Conservation (phyloP, 2,329 filamentous ascomycete genomes). For the Curvularia verruculosa region DNA sequence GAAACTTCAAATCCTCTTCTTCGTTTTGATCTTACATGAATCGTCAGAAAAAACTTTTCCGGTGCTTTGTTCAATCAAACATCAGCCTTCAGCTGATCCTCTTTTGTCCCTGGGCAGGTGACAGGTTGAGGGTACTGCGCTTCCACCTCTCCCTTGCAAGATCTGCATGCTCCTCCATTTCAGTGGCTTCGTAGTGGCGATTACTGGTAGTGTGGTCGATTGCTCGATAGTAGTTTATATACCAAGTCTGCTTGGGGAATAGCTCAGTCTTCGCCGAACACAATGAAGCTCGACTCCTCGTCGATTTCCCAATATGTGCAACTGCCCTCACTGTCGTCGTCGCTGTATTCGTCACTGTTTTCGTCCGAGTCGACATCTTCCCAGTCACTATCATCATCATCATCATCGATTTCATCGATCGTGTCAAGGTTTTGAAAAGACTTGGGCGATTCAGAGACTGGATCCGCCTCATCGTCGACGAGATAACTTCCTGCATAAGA, state of each 20-base stretch:
- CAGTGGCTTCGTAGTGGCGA: background rate
- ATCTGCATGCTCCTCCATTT: background rate
- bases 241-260: background rate
- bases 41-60: background rate
- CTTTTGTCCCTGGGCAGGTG: background rate
- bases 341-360: conserved; percentile 14
- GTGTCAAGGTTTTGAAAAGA: conserved; percentile 5
- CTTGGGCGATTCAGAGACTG: background rate
- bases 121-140: background rate
- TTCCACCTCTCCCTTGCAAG: background rate
- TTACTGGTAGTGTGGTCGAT: background rate
- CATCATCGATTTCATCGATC: conserved; percentile 14
- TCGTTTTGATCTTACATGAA: background rate
- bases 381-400: conserved; percentile 32
- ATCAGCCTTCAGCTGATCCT: background rate
- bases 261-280: conserved; percentile 31
- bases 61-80: background rate
- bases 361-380: conserved; percentile 25
- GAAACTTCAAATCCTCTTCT: background rate
- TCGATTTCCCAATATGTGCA: conserved; percentile 24
- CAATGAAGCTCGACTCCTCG: conserved; percentile 29
- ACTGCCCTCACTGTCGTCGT: conserved; percentile 21
- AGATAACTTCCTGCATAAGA: conserved; percentile 13
- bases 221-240: background rate
- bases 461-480: conserved; percentile 3